A percentile compares a stretch with the other conserved stretches of the same genome.
Evolutionary conservation across 768 basidiomycete genomes (phyloP).

Genomic region (Hemileccinum impolitum): DNA sequence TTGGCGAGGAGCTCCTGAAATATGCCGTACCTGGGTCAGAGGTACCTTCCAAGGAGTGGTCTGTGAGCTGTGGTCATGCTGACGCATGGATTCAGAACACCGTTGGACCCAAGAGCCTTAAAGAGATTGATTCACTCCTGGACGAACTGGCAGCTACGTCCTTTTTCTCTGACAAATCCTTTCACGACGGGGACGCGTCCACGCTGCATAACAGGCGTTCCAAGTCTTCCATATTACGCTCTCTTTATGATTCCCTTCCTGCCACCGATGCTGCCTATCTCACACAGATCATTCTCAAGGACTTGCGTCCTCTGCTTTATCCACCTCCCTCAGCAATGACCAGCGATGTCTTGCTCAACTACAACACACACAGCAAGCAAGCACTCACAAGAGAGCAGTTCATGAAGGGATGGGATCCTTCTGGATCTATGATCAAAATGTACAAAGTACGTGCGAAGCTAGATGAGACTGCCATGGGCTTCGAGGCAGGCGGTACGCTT

Average conservation of each 20-base stretch:
- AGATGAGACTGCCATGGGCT: conserved; percentile 50
- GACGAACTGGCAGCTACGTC: conserved; percentile 73
- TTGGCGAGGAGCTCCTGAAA: conserved; percentile 62
- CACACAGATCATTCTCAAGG: conserved; percentile 86
- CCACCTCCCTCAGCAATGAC: conserved; percentile 50
- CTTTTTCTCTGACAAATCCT: conserved; percentile 50
- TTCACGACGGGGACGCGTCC: conserved; percentile 34
- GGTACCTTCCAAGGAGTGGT: conserved; percentile 20
- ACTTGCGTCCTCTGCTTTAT: conserved; percentile 77
- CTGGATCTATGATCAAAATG: conserved; percentile 46
- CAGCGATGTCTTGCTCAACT: conserved; percentile 48
- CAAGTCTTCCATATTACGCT: conserved; percentile 40
- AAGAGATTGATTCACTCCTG: conserved; percentile 62
- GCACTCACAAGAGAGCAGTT: conserved; percentile 59
- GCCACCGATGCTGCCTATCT: conserved; percentile 65
- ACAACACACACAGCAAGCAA: conserved; percentile 54
- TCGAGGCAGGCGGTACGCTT: conserved; percentile 34
- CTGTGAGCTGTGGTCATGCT: background rate
- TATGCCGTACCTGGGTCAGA: conserved; percentile 36
- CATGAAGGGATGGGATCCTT: conserved; percentile 71
- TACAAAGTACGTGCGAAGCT: conserved; percentile 57
- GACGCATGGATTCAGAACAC: conserved; percentile 14
- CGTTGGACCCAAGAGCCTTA: conserved; percentile 33
- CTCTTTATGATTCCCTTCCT: conserved; percentile 56
- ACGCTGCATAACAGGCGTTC: conserved; percentile 32